Evolutionary conservation across 2,329 filamentous ascomycete species (phyloP).

Genomic region (Epichloe amarillans): DNA sequence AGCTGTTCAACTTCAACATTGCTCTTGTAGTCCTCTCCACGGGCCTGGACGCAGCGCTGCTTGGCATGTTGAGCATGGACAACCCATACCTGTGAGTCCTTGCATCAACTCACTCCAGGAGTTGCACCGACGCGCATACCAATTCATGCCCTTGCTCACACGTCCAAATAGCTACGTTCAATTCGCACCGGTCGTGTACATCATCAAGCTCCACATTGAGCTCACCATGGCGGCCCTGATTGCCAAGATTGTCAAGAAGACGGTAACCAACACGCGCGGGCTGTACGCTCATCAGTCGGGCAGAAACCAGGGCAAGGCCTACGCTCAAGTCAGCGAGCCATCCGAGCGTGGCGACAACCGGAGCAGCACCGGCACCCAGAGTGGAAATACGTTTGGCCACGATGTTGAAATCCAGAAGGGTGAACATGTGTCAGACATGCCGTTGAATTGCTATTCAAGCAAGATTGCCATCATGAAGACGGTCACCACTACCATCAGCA

Average conservation of each 20-base stretch:
- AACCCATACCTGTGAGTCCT: conserved; percentile 1
- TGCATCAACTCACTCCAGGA: too few relatives aligned
- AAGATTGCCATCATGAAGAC: background rate
- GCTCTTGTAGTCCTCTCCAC: conserved; percentile 34
- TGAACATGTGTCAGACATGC: background rate
- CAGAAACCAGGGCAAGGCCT: background rate
- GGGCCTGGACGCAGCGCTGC: conserved; percentile 27
- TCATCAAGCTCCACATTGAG: conserved; percentile 40
- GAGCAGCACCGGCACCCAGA: background rate
- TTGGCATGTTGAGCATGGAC: conserved; percentile 13
- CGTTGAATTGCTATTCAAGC: background rate
- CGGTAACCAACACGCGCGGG: background rate
- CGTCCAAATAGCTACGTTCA: conserved; percentile 22
- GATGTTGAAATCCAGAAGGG: conserved; percentile 3
- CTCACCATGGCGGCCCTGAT: conserved; percentile 39
- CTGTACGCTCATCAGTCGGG: background rate
- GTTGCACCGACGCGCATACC: too few relatives aligned
- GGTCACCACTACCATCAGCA: background rate
- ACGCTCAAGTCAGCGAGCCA: background rate
- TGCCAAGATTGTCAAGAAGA: conserved; percentile 19
- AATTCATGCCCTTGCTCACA: background rate
- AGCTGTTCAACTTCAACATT: conserved; percentile 34
- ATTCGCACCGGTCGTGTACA: conserved; percentile 37
- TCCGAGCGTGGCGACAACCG: background rate
- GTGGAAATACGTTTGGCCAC: background rate